Conservation (phyloP, 495 filamentous ascomycete genomes). For the Tuber borchii region DNA sequence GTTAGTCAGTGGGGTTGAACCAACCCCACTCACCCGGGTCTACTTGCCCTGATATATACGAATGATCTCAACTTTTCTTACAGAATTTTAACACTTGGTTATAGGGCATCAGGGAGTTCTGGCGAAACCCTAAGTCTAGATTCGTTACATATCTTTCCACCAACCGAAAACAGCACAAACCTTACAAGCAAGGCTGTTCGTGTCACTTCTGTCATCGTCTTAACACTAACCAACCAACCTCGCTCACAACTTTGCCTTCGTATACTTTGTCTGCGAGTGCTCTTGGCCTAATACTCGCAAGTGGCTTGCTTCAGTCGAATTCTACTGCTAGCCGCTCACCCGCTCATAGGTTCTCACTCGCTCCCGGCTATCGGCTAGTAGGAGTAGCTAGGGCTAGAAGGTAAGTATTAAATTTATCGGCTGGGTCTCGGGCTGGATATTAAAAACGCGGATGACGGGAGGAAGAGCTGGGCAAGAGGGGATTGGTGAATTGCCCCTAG, state of each 20-base stretch:
- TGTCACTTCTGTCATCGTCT: background rate
- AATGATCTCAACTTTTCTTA: background rate
- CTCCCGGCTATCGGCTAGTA: too few species aligned
- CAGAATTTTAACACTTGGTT: background rate
- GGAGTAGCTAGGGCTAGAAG: background rate
- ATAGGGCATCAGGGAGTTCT: background rate
- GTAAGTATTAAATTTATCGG: background rate
- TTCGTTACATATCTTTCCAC: background rate
- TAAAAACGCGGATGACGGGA: background rate
- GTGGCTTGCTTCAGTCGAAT: background rate
- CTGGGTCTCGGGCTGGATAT: background rate
- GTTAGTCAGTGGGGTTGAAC: background rate
- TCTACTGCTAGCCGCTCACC: too few species aligned
- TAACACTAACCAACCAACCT: background rate
- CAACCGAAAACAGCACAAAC: background rate
- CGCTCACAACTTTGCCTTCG: background rate
- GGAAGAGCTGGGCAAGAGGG: background rate
- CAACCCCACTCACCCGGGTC: background rate
- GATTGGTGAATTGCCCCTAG: too few species aligned
- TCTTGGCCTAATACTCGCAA: background rate
- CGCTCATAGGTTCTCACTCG: background rate
- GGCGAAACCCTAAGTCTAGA: background rate
- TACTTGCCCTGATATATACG: background rate
- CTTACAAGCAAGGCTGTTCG: background rate
- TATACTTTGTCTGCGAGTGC: background rate